Percentiles rank a stretch among this genome's conserved stretches.
phyloP scores from a whole-genome alignment of 495 filamentous ascomycete species.

The Penicillium coffeae region DNA sequence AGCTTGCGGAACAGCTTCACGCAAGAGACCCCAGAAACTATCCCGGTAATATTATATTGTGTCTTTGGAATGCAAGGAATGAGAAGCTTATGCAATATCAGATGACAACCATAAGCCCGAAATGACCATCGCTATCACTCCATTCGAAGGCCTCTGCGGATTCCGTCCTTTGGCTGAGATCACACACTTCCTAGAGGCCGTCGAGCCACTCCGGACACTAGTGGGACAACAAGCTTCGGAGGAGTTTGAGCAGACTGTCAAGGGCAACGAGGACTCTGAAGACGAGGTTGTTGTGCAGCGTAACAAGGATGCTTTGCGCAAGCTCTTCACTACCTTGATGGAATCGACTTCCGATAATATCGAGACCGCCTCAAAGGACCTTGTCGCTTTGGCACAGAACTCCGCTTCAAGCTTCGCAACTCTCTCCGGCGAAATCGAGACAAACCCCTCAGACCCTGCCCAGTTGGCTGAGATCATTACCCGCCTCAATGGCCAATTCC shows the following conservation, averaged over 20 bases:
- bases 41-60: conserved; percentile 49
- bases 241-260: conserved; percentile 64
- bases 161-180: conserved; percentile 89
- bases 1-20: conserved; percentile 86
- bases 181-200: conserved; percentile 72
- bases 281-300: conserved; percentile 50
- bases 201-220: conserved; percentile 69
- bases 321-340: conserved; percentile 75
- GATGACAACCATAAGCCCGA: conserved; percentile 99
- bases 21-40: conserved; percentile 87
- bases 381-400: conserved; percentile 66
- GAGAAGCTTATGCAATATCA: conserved; percentile 11
- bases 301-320: conserved; percentile 79
- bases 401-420: conserved; percentile 39
- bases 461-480: conserved; percentile 72
- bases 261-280: conserved; percentile 59
- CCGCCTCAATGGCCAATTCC: conserved; percentile 73
- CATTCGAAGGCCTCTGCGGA: conserved; percentile 92
- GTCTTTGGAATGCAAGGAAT: neutral
- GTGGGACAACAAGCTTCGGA: conserved; percentile 66
- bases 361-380: conserved; percentile 56
- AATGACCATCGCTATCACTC: conserved; percentile 96
- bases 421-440: conserved; percentile 30
- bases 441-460: conserved; percentile 34
- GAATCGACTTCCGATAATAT: conserved; percentile 64